Conservation (phyloP, 495 filamentous ascomycete genomes). For the Cladorrhinum samala region DNA sequence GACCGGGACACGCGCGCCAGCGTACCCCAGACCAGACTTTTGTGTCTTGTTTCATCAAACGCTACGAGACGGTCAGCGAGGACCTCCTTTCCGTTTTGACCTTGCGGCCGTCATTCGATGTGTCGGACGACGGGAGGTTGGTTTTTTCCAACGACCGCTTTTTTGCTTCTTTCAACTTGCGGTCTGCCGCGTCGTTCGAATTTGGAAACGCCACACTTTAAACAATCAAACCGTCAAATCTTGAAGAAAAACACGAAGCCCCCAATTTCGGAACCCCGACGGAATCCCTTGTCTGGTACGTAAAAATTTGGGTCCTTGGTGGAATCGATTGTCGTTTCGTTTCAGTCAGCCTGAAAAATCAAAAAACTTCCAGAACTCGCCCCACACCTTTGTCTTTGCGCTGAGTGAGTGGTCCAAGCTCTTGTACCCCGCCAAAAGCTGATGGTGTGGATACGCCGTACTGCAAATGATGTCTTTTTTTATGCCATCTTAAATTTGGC, state of each 20-base stretch:
- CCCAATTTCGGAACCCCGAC: too few species aligned
- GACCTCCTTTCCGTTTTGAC: conserved; percentile 4
- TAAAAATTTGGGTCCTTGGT: too few species aligned
- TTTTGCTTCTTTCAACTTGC: too few species aligned
- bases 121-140: not conserved
- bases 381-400: too few species aligned
- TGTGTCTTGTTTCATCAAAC: conserved; percentile 9
- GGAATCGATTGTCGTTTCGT: too few species aligned
- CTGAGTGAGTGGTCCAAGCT: too few species aligned
- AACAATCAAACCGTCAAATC: not conserved
- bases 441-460: not conserved
- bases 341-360: too few species aligned
- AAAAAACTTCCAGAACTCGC: too few species aligned
- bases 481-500: not conserved
- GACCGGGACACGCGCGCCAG: not conserved
- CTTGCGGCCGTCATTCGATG: not conserved
- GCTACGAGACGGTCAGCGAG: not conserved
- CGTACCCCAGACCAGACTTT: not conserved
- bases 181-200: not conserved
- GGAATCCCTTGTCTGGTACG: too few species aligned
- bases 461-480: not conserved
- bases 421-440: conserved; percentile 4
- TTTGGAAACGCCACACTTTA: not conserved
- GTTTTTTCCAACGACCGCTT: not conserved
- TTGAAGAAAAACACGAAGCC: too few species aligned